Percentiles rank a stretch among this genome's conserved stretches.
These are phyloP conservation scores for Macrotyloma uniflorum DNA, from an alignment of 306 rosid species.

Conservation along the genomic window DNA sequence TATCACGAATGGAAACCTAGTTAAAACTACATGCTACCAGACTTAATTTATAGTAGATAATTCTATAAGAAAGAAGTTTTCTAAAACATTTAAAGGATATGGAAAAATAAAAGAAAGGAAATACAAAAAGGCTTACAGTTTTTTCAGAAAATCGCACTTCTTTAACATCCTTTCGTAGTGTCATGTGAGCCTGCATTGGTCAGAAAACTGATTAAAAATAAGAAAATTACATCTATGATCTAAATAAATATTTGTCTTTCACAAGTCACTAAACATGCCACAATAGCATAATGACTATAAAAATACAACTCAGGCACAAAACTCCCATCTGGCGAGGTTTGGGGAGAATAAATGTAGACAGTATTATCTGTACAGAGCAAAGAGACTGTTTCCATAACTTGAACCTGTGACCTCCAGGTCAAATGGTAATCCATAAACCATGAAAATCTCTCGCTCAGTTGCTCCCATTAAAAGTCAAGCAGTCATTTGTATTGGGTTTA, in stretches of 20 bases:
- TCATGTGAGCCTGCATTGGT: constrained; percentile 48
- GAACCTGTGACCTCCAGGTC: not conserved
- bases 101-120: not conserved
- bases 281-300: not conserved
- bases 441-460: not conserved
- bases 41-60: not conserved
- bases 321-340: not conserved
- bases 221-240: not conserved
- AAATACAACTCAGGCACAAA: not conserved
- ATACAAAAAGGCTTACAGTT: constrained; percentile 43
- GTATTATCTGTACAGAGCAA: not conserved
- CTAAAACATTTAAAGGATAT: constrained; percentile 1
- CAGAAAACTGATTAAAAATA: constrained; percentile 21
- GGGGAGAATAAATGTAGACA: not conserved
- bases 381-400: not conserved
- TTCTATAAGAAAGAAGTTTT: constrained; percentile 19
- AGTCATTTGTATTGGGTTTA: not conserved
- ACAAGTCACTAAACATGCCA: constrained; percentile 27
- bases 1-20: not conserved
- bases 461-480: not conserved
- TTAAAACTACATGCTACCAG: not conserved
- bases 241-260: constrained; percentile 9
- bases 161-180: constrained; percentile 42
- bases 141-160: constrained; percentile 56
- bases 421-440: not conserved